phyloP scores from a whole-genome alignment of 2,329 filamentous ascomycete genomes.

The Purpureocillium lavendulum region DNA sequence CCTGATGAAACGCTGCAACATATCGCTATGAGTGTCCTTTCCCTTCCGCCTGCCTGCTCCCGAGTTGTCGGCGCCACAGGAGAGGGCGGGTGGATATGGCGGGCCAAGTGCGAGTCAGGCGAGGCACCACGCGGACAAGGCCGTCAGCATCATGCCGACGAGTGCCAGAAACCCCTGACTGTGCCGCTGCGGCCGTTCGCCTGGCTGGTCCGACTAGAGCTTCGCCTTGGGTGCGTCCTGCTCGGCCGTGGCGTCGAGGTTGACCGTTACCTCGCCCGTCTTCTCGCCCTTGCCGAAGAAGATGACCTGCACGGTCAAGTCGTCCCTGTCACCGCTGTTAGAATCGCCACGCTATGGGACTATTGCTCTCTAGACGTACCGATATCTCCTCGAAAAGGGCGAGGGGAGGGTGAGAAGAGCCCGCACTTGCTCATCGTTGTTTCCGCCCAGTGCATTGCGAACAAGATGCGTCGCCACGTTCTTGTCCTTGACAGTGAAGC shows the following conservation, averaged over 20 bases:
- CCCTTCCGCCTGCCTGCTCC: too few species aligned
- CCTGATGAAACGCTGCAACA: too few species aligned
- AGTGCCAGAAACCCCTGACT: not conserved
- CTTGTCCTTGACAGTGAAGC: conserved; percentile 92
- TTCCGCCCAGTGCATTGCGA: conserved; percentile 87
- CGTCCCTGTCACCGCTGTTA: conserved; percentile 48
- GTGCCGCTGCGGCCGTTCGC: not conserved
- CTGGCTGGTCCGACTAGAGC: conserved; percentile 19
- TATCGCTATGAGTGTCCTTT: too few species aligned
- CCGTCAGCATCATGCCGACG: not conserved
- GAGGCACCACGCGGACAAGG: not conserved
- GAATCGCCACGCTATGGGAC: too few species aligned
- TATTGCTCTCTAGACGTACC: conserved; percentile 39
- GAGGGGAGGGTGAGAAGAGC: conserved; percentile 85
- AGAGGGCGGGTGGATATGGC: too few species aligned
- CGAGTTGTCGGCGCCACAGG: too few species aligned
- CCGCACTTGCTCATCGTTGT: conserved; percentile 87
- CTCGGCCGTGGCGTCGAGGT: conserved; percentile 72
- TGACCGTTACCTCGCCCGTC: conserved; percentile 72
- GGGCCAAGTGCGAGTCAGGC: not conserved
- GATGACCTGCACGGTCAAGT: conserved; percentile 94
- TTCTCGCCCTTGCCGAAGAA: conserved; percentile 85
- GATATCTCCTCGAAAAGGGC: conserved; percentile 84
- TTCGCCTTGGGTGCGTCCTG: conserved; percentile 27
- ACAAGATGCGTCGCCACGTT: conserved; percentile 95